Evolutionary conservation across 2,329 filamentous ascomycete species (phyloP), one percentile per base, ranked within the genome.

Genomic region (Colletotrichum lini): DNA sequence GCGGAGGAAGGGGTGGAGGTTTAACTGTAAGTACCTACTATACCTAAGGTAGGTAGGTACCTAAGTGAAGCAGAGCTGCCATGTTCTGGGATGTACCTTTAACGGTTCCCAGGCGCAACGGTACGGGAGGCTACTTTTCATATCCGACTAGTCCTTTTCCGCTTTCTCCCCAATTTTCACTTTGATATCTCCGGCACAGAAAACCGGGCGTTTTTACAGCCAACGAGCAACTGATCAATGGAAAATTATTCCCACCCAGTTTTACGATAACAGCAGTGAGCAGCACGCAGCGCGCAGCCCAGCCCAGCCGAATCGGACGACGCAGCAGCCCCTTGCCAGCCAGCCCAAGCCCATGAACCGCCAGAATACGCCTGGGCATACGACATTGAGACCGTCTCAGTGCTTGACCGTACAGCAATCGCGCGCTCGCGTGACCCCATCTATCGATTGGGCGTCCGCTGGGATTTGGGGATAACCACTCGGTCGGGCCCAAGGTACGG

Each of bases 231-330:
- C 57, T 63, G 62, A 63, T 58, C 65, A 42, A 66, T 50, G 54
- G 60, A 68, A 62, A 67, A 47, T 38, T 53, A 61, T 35, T 71
- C 57, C 63, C 57, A 67, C 38, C 44, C 64, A 49, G 21, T 13
- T 50, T 52, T 71, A 40, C 65, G 53, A 71, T 64, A 59, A 71
- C 64, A 49, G 57, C 56, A 67, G 35, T 15, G 26, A 50, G 58
- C 58, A 61, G 44, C 44, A 49, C 57, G 35, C 45, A 61, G 44
- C 50, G 16, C 30, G 30, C 53, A 65, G 66, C 66, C 52, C 35
- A 38, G 35, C 35, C 35, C 63, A 45, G 56, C 67, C 58, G 49
- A 61, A 62, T 71, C 65, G 63, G 58, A 67, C 58, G 45, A 56
- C 67, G 15, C 49, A 64, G 52, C 35, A 26, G 40, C 42, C 21